Percentiles rank a stretch among this genome's conserved stretches.
Conservation (phyloP, 768 basidiomycete genomes). For the Daedaleopsis nitida region DNA sequence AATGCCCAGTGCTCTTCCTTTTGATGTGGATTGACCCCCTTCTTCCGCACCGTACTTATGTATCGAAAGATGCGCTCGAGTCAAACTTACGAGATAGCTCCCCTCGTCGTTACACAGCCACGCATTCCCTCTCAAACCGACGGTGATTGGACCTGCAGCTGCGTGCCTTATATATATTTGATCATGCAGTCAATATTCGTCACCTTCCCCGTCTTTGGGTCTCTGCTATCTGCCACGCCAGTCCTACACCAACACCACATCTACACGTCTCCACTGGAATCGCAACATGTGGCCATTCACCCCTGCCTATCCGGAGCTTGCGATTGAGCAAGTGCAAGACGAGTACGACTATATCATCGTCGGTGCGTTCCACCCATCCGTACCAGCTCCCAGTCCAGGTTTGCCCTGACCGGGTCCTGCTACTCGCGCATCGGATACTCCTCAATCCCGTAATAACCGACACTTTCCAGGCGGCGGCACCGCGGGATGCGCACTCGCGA, state of each 20-base stretch:
- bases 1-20: too few relatives aligned
- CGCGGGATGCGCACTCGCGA: conserved; percentile 41
- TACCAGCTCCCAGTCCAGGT: neutral
- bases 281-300: conserved; percentile 28
- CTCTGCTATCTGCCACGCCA: too few relatives aligned
- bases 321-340: conserved; percentile 8
- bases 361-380: conserved; percentile 11
- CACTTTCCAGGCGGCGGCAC: conserved; percentile 33
- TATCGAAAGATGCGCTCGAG: too few relatives aligned
- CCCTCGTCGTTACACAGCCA: too few relatives aligned
- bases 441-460: neutral
- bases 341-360: conserved; percentile 31
- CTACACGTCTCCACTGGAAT: neutral
- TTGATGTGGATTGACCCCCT: too few relatives aligned
- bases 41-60: too few relatives aligned
- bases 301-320: conserved; percentile 15
- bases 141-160: too few relatives aligned
- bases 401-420: neutral
- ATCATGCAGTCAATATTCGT: neutral
- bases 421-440: neutral
- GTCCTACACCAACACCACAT: neutral
- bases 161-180: too few relatives aligned
- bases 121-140: too few relatives aligned
- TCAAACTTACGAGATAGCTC: too few relatives aligned
- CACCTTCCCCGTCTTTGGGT: too few relatives aligned